Conservation (phyloP, 352 stramenopile species). For the Pythium folliculosum region DNA sequence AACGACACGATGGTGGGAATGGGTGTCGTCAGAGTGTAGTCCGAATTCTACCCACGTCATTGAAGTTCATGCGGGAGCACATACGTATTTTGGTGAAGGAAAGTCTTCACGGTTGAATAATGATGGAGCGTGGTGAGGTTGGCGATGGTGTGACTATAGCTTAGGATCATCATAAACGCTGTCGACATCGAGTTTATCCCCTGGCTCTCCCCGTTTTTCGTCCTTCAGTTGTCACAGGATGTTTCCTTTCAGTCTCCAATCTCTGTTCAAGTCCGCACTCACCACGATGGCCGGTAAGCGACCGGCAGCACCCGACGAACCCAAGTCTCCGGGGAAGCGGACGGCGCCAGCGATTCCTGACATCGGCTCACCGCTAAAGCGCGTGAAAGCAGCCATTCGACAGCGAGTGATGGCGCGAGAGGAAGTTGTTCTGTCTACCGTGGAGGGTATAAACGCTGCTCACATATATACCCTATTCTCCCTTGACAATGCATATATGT, state of each 20-base stretch:
- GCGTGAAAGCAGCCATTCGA: conserved; percentile 6
- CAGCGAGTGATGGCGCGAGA: background rate
- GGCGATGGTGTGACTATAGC: too few relatives aligned
- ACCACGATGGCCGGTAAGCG: background rate
- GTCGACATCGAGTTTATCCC: too few relatives aligned
- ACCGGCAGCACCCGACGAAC: background rate
- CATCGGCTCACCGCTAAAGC: conserved; percentile 7
- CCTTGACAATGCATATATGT: background rate
- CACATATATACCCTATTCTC: background rate
- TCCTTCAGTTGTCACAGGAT: too few relatives aligned
- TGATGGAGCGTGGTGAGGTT: too few relatives aligned
- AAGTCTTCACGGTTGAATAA: too few relatives aligned
- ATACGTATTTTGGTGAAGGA: too few relatives aligned
- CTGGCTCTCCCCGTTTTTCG: too few relatives aligned
- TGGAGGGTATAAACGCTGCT: background rate
- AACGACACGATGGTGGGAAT: too few relatives aligned
- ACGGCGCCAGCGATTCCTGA: background rate
- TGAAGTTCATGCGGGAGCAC: too few relatives aligned
- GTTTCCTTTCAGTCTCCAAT: conserved; percentile 1
- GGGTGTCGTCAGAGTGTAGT: too few relatives aligned
- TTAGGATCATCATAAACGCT: too few relatives aligned
- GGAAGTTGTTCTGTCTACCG: conserved; percentile 9
- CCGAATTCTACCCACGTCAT: too few relatives aligned
- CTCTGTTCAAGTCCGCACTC: background rate
- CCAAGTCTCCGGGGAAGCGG: conserved; percentile 2